phyloP scores from a whole-genome alignment of 192 early-diverging fungal genomes.

The Neocallimastix lanati region DNA sequence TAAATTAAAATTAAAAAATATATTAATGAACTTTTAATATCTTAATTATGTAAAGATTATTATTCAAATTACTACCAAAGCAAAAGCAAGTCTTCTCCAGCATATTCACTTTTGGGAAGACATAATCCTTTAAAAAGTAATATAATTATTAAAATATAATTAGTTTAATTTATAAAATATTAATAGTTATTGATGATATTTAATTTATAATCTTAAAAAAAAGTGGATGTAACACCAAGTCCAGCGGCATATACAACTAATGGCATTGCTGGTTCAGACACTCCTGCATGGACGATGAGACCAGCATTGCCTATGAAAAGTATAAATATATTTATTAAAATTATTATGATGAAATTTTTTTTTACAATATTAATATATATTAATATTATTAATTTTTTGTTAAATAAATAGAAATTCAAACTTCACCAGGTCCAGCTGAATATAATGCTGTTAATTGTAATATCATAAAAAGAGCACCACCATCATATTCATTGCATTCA shows the following conservation, averaged over 20 bases:
- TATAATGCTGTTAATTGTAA: not conserved
- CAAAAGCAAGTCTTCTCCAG: not conserved
- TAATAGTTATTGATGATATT: no score
- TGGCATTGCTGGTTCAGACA: not conserved
- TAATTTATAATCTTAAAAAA: no score
- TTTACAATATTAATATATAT: no score
- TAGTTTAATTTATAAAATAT: no score
- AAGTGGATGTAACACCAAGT: not conserved
- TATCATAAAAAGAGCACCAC: not conserved
- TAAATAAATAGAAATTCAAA: not conserved
- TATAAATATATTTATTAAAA: not conserved
- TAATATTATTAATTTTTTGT: no score
- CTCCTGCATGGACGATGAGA: not conserved
- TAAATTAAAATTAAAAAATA: no score
- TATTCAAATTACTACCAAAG: not conserved
- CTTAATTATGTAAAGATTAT: not conserved
- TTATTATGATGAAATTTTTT: no score
- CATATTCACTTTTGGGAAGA: not conserved
- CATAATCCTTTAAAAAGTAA: not conserved
- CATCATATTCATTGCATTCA: not conserved
- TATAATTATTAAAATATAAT: no score
- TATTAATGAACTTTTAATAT: no score
- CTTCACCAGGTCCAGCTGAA: not conserved
- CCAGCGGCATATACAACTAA: not conserved
- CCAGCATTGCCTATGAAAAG: not conserved